Evolutionary conservation across 768 basidiomycete genomes (phyloP), one percentile per base, ranked within the genome.

Genomic region (Amanita exitialis): DNA sequence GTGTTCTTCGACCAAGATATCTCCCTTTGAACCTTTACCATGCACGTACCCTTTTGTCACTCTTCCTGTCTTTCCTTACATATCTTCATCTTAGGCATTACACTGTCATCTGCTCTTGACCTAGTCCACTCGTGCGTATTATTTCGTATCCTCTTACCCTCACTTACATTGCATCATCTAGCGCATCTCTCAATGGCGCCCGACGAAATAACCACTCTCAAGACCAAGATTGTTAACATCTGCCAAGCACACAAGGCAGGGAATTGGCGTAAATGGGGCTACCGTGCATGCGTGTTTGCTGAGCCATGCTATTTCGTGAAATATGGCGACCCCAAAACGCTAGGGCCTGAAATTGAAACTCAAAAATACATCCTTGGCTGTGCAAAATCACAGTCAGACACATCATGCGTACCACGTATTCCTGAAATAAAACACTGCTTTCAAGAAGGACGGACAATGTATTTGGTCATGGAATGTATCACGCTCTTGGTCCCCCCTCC

Each of bases 391-490:
- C 35, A 53, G 21, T 23, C 49, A 20, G 4, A 54, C 6, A 37
- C 43, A 15, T 18, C 51, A 25, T 44, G 46, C 51, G 36, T 57
- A 50, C 63, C 64, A 52, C 63, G 58, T 38, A 57, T 65, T 52
- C 43, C 63, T 43, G 38, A 59, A 42, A 53, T 61, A 38, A 8
- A 58, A 47, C 47, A 59, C 50, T 55, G 57, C 58, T 58, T 59
- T 45, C 44, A 35, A 56, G 50, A 57, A 18, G 10, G 52, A 47
- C 1, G 28, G 38, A 58, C 32, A 13, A 52, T 35, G 51, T 64
- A 64, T 51, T 38, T 63, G 25, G 61, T 64, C 55, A 64, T 63
- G 59, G 64, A 64, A 51, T 54, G 23, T 51, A 63, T 63, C 54
- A 48, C 45, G 39, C 56, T 58, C 53, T 32, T 37, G 58, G 49